Conservation (phyloP, 2,329 filamentous ascomycete species). For the Falciphora oryzae region DNA sequence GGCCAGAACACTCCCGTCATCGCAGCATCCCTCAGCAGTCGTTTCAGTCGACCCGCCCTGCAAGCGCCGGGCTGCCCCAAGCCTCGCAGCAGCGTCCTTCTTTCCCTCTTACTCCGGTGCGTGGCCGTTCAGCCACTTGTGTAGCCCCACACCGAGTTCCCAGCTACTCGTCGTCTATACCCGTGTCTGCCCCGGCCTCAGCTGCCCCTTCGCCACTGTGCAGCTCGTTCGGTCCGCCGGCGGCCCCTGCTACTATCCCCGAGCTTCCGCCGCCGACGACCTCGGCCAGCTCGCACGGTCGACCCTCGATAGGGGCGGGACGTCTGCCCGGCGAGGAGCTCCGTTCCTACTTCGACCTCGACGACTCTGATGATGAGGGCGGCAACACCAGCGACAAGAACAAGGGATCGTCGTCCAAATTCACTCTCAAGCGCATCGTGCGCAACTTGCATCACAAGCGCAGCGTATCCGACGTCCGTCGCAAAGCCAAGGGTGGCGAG, state of each 20-base stretch:
- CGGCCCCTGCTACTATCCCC: not conserved
- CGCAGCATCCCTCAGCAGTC: not conserved
- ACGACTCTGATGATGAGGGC: slow-evolving; percentile 20
- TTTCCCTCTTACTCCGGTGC: not conserved
- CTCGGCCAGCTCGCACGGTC: too few species aligned
- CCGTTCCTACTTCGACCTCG: not conserved
- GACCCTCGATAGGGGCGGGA: too few species aligned
- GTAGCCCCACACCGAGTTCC: not conserved
- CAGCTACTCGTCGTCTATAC: not conserved
- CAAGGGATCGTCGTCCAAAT: not conserved
- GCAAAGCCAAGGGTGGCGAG: slow-evolving; percentile 13
- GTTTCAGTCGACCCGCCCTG: not conserved
- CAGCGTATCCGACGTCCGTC: slow-evolving; percentile 27
- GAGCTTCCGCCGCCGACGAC: not conserved
- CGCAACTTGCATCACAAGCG: slow-evolving; percentile 24
- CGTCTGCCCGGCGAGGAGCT: not conserved
- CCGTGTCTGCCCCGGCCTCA: not conserved
- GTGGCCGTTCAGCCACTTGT: slow-evolving; percentile 5
- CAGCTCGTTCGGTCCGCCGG: not conserved
- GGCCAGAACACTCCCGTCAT: not conserved
- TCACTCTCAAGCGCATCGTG: slow-evolving; percentile 2
- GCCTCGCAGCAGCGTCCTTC: not conserved
- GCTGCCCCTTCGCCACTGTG: slow-evolving; percentile 5
- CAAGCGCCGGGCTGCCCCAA: not conserved
- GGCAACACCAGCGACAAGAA: not conserved